These are phyloP conservation scores for Globisporangium echinulatum DNA, from an alignment of 352 stramenopile species.

Conservation along the genomic window DNA sequence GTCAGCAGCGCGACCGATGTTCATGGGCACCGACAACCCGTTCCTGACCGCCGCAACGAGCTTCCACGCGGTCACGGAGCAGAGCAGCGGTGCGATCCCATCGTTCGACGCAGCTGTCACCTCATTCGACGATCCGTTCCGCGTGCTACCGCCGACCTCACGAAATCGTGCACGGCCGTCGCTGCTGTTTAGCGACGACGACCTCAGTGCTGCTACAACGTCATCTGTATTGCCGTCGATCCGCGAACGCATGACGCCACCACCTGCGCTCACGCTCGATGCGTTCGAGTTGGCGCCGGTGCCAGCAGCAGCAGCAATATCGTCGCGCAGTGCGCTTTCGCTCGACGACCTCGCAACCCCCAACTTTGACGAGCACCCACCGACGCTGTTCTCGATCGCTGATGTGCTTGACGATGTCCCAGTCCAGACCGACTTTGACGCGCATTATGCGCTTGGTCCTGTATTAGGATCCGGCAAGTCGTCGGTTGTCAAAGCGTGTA, in stretches of 20 bases:
- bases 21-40: slow-evolving; percentile 21
- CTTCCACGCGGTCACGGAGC: slow-evolving; percentile 21
- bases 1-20: too few relatives aligned
- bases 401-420: slow-evolving; percentile 57
- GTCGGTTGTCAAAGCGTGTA: slow-evolving; percentile 69
- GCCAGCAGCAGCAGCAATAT: too few relatives aligned
- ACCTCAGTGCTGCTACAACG: slow-evolving; percentile 27
- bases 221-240: slow-evolving; percentile 58
- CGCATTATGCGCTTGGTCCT: slow-evolving; percentile 38
- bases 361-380: slow-evolving; percentile 27
- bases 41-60: slow-evolving; percentile 31
- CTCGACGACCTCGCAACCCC: slow-evolving; percentile 37
- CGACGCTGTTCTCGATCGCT: slow-evolving; percentile 64
- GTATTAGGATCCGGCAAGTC: slow-evolving; percentile 74
- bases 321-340: slow-evolving; percentile 48
- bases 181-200: slow-evolving; percentile 59
- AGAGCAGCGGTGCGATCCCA: slow-evolving; percentile 9
- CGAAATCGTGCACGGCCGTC: slow-evolving; percentile 27
- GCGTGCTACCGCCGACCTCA: neutral
- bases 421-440: slow-evolving; percentile 52
- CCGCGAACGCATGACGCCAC: slow-evolving; percentile 53
- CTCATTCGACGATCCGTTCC: slow-evolving; percentile 17
- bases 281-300: too few relatives aligned
- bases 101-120: slow-evolving; percentile 14
- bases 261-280: slow-evolving; percentile 17